A percentile compares a stretch with the other conserved stretches of the same genome.
These are phyloP conservation scores for Solanum habrochaites DNA, from an alignment of 257 asterid genomes.

Conservation along the genomic window DNA sequence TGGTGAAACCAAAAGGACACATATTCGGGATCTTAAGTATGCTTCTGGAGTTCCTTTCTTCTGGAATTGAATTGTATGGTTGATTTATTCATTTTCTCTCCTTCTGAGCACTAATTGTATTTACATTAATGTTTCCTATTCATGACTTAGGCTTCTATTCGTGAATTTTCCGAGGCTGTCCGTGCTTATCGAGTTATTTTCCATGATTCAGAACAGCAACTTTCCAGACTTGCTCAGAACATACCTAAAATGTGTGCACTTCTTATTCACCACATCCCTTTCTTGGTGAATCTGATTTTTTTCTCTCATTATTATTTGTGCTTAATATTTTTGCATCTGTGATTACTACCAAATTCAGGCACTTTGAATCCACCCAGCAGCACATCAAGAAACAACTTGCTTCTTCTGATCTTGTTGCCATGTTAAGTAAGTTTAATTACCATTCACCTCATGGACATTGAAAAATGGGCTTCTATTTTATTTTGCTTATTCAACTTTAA, in stretches of 20 bases:
- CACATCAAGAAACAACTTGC: slow-evolving; percentile 46
- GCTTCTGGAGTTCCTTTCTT: background rate
- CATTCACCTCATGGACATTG: background rate
- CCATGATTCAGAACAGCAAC: slow-evolving; percentile 78
- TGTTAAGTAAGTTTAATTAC: slow-evolving; percentile 54
- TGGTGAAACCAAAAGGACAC: background rate
- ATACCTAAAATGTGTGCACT: slow-evolving; percentile 53
- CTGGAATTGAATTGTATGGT: background rate
- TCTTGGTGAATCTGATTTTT: background rate
- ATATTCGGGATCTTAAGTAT: background rate
- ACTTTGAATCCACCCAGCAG: slow-evolving; percentile 66
- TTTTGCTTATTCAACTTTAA: background rate
- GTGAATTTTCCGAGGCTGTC: slow-evolving; percentile 85
- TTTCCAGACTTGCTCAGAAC: slow-evolving; percentile 70
- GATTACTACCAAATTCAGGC: slow-evolving; percentile 28
- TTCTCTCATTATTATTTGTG: background rate
- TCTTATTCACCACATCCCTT: background rate
- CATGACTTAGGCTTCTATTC: slow-evolving; percentile 66
- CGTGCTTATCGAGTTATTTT: slow-evolving; percentile 93
- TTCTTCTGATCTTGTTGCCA: slow-evolving; percentile 52
- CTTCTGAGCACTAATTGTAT: background rate
- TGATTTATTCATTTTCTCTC: background rate
- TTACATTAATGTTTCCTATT: background rate
- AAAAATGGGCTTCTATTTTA: background rate
- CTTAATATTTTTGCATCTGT: background rate